Percentiles rank a stretch among this genome's conserved stretches.
phyloP scores from a whole-genome alignment of 352 stramenopile species.

The Pythium sp. region DNA sequence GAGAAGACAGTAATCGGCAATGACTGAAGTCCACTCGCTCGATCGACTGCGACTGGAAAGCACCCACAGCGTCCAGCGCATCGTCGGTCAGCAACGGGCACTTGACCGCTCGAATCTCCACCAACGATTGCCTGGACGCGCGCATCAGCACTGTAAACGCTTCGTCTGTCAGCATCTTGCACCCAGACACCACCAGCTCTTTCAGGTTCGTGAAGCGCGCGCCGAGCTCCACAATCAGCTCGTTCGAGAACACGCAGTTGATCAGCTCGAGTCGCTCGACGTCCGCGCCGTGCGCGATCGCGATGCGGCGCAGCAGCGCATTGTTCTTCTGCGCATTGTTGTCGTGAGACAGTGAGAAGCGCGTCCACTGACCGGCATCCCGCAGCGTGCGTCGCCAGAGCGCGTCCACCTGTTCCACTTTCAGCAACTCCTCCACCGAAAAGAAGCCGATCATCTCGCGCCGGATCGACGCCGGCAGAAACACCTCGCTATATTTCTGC shows the following conservation, averaged over 20 bases:
- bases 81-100: conserved; percentile 52
- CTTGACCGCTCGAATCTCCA: conserved; percentile 46
- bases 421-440: conserved; percentile 45
- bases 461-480: conserved; percentile 28
- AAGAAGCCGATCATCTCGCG: conserved; percentile 51
- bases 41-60: conserved; percentile 33
- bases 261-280: conserved; percentile 40
- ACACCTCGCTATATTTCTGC: neutral
- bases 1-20: conserved; percentile 46
- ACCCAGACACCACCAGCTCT: conserved; percentile 51
- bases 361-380: conserved; percentile 29
- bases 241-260: conserved; percentile 43
- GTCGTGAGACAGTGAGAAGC: conserved; percentile 32
- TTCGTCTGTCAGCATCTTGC: conserved; percentile 45
- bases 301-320: conserved; percentile 27
- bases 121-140: conserved; percentile 32
- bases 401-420: conserved; percentile 40
- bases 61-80: conserved; percentile 24
- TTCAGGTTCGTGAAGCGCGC: conserved; percentile 32
- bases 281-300: conserved; percentile 34
- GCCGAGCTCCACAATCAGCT: conserved; percentile 29
- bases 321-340: conserved; percentile 27
- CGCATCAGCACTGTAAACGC: conserved; percentile 38
- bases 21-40: conserved; percentile 56
- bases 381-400: conserved; percentile 35